Base-by-base conservation (phyloP, 805 yeast species). In the Grigorovia transvaalensis region DNA sequence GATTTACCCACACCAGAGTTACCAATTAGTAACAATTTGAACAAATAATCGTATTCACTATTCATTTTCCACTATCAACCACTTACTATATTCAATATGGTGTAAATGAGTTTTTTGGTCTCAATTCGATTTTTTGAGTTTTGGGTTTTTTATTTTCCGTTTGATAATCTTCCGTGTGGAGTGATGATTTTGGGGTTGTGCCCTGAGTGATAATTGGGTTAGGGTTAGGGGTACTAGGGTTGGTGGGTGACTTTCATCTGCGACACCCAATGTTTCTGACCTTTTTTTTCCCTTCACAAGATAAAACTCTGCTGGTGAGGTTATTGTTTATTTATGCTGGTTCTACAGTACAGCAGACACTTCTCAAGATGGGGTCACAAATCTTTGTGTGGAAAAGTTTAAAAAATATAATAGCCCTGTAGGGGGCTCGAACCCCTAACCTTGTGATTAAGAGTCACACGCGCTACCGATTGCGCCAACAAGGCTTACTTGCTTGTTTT, bases 11-110 rank as follows among this genome's bases (percentile, higher is more conserved):
- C 93, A 53, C 88, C 87, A 38, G 95, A 86, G 72, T 90, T 96
- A 53, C 98, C 98, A 68, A 93, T 91, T 67, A 91, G 79, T 44
- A 91, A 98, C 59, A 93, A 78, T 62, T 90, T 91, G 77, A 90
- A 91, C 55, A 91, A 79, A 70, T 85, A 90, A 69, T 91, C 98
- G 79, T 93, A 86, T 61, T 86, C 95, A 64, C 38, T 33, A 13
- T 33, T 33, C 38, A 33, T 33, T 8, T 33, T 33, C 38, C 11
- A 33, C 4, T 4, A 13, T 8, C 3, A 33, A 33, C 2, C 38
- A 33, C 38, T 11, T 5, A 8, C 3, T 13, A 33, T 13, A 9
- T 33, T 30, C 15, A 5, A 33, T 33, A 11, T 33, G 4, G 7
- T 33, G 38, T 11, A 33, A 13, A 5, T 33, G 4, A 23, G 27